Percentiles rank a stretch among this genome's conserved stretches.
Conservation (phyloP, 768 basidiomycete species). For the Chlorophyllum brunneum region DNA sequence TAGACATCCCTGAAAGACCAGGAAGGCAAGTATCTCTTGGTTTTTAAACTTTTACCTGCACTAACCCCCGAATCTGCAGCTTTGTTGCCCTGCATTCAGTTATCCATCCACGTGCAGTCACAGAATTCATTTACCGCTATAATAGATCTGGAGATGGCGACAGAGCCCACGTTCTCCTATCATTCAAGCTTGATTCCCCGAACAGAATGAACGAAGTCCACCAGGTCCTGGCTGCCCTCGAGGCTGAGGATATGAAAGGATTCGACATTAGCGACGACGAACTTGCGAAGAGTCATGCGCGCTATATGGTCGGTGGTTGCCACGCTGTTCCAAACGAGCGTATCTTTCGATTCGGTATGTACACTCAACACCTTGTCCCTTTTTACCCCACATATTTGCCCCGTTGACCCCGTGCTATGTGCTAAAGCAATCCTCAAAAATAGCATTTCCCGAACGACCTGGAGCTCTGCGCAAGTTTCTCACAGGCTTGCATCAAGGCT, state of each 20-base stretch:
- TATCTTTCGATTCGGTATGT: conserved; percentile 88
- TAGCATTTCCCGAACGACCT: conserved; percentile 96
- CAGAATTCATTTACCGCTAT: conserved; percentile 95
- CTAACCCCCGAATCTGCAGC: conserved; percentile 34
- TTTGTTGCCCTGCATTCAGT: conserved; percentile 84
- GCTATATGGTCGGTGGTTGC: conserved; percentile 93
- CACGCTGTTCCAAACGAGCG: conserved; percentile 78
- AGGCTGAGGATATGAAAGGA: conserved; percentile 70
- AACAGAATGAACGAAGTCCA: conserved; percentile 58
- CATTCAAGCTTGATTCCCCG: conserved; percentile 76
- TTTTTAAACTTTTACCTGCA: conserved; percentile 1
- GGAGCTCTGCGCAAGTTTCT: conserved; percentile 90
- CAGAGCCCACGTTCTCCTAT: conserved; percentile 83
- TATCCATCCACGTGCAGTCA: conserved; percentile 89
- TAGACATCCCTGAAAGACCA: conserved; percentile 90
- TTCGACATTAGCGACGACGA: conserved; percentile 93
- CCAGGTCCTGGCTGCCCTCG: conserved; percentile 60
- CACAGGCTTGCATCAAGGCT: conserved; percentile 71
- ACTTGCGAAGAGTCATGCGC: conserved; percentile 88
- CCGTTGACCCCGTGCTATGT: not conserved
- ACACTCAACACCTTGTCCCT: not conserved
- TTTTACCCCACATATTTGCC: not conserved
- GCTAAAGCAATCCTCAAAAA: conserved; percentile 1
- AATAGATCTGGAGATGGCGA: conserved; percentile 49
- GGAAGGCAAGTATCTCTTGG: conserved; percentile 61